These are phyloP conservation scores for Boletus fagicola DNA, from an alignment of 768 basidiomycete genomes.

Conservation along the genomic window DNA sequence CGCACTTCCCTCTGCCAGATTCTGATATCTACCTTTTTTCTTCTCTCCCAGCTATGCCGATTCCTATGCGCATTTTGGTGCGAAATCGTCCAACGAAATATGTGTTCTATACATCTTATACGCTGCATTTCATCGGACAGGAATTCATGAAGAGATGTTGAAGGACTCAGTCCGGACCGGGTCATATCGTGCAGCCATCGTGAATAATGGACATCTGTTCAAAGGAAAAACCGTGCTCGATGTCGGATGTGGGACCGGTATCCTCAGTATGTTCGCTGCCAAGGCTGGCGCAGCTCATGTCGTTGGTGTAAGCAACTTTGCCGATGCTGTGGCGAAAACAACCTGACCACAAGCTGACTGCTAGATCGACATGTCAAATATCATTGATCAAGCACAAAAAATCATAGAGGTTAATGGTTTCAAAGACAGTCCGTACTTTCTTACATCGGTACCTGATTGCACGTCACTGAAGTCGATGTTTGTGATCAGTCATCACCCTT, in stretches of 20 bases:
- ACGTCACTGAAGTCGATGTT: constrained; percentile 4
- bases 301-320: constrained; percentile 66
- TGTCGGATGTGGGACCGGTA: constrained; percentile 98
- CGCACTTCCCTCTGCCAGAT: constrained; percentile 27
- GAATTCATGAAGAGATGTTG: constrained; percentile 99
- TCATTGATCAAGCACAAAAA: constrained; percentile 97
- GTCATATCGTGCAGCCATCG: constrained; percentile 91
- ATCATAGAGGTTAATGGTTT: constrained; percentile 97
- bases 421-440: constrained; percentile 73
- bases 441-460: neutral
- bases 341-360: constrained; percentile 15
- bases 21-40: constrained; percentile 39
- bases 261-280: constrained; percentile 96
- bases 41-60: constrained; percentile 77
- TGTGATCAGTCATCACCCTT: constrained; percentile 75
- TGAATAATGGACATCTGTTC: constrained; percentile 94
- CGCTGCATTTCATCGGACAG: constrained; percentile 38
- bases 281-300: constrained; percentile 94
- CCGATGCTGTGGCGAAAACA: neutral
- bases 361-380: constrained; percentile 99
- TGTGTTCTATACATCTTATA: constrained; percentile 4
- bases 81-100: constrained; percentile 20
- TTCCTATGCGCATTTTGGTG: constrained; percentile 94
- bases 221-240: constrained; percentile 96
- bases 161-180: constrained; percentile 95